Conservation (phyloP, 2,329 filamentous ascomycete genomes). For the Alternaria arbusti region DNA sequence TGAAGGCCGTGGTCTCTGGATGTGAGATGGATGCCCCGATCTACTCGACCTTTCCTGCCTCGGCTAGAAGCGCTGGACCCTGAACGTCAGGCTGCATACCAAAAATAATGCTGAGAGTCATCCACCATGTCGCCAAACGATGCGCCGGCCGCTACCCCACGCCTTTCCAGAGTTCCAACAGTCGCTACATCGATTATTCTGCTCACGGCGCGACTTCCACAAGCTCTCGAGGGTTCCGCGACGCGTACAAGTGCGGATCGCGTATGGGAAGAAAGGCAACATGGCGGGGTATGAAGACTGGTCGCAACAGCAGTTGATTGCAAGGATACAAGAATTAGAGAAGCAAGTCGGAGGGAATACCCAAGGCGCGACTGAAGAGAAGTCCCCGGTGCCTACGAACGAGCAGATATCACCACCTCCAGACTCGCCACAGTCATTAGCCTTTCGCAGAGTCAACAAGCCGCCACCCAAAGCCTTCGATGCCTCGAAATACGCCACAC, state of each 20-base stretch:
- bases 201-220: conserved; percentile 37
- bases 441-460: conserved; percentile 38
- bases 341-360: conserved; percentile 14
- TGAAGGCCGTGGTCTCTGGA: not conserved
- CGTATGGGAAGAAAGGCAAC: conserved; percentile 14
- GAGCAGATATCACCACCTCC: not conserved
- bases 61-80: conserved; percentile 23
- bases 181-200: conserved; percentile 37
- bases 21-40: not conserved
- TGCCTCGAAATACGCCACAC: conserved; percentile 78
- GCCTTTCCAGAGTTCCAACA: conserved; percentile 36
- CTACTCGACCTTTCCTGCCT: not conserved
- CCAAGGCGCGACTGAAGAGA: not conserved
- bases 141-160: conserved; percentile 35
- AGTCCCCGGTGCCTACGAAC: conserved; percentile 1
- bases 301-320: conserved; percentile 44
- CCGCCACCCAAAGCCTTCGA: conserved; percentile 68
- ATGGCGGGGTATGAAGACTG: conserved; percentile 43
- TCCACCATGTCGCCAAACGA: conserved; percentile 25
- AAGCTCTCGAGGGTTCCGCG: conserved; percentile 41
- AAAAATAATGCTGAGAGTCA: conserved; percentile 34
- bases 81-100: conserved; percentile 33
- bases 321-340: conserved; percentile 42
- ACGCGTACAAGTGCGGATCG: conserved; percentile 26
- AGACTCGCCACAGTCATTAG: conserved; percentile 9